These are phyloP conservation scores for Thelonectria discophora DNA, from an alignment of 2,329 filamentous ascomycete species.

Conservation along the genomic window DNA sequence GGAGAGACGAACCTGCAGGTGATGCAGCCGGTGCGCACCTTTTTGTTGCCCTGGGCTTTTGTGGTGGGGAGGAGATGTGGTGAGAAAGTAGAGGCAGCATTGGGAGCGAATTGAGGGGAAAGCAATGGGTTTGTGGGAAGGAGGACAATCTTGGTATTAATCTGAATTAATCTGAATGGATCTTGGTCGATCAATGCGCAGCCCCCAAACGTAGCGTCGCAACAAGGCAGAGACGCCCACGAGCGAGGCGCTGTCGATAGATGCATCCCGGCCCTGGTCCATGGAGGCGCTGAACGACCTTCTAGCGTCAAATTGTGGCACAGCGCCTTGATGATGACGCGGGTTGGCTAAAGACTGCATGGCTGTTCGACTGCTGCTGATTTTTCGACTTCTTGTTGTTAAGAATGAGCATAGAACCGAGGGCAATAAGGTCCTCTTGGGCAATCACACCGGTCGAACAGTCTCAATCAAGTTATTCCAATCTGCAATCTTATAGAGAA, in stretches of 20 bases:
- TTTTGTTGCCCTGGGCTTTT: slow-evolving; percentile 51
- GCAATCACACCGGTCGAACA: too few relatives aligned
- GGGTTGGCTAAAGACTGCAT: too few relatives aligned
- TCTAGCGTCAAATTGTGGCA: not conserved
- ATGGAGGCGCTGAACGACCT: not conserved
- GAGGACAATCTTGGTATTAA: not conserved
- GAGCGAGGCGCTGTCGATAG: slow-evolving; percentile 5
- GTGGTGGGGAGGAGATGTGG: slow-evolving; percentile 4
- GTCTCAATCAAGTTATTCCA: too few relatives aligned
- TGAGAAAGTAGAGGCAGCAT: slow-evolving; percentile 17
- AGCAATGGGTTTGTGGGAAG: not conserved
- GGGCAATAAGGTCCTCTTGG: too few relatives aligned
- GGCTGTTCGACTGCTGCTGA: too few relatives aligned
- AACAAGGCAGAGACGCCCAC: not conserved
- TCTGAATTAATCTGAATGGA: not conserved
- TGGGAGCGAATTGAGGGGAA: not conserved
- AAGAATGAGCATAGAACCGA: too few relatives aligned
- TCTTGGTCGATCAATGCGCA: not conserved
- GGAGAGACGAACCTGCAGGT: slow-evolving; percentile 61
- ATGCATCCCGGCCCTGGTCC: not conserved
- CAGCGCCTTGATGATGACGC: not conserved
- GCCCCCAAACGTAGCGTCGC: slow-evolving; percentile 2
- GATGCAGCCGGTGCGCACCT: slow-evolving; percentile 60
- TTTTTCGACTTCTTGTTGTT: not conserved
- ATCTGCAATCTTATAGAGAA: too few relatives aligned